phyloP scores from a whole-genome alignment of 805 yeast genomes.

The Allodekkera sacchari region DNA sequence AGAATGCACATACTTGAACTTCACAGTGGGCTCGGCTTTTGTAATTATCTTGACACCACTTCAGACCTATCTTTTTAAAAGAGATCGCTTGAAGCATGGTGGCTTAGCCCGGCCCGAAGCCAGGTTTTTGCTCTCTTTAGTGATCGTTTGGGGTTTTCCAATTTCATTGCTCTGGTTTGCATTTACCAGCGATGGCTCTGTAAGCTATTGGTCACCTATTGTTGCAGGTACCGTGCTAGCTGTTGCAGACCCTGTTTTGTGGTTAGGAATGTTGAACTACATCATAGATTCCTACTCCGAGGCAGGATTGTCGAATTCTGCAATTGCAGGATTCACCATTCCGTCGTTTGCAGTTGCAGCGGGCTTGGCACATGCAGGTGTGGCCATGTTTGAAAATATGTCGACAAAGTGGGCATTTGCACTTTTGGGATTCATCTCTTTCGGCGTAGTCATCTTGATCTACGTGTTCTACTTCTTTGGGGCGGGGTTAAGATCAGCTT shows the following conservation, averaged over 20 bases:
- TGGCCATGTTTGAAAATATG: slow-evolving; percentile 29
- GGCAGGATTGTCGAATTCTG: slow-evolving; percentile 25
- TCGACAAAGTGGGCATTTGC: slow-evolving; percentile 29
- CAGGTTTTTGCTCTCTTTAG: slow-evolving; percentile 24
- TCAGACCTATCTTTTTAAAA: slow-evolving; percentile 24
- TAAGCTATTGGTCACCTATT: slow-evolving; percentile 28
- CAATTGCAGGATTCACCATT: slow-evolving; percentile 29
- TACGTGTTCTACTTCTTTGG: slow-evolving; percentile 28
- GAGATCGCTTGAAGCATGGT: slow-evolving; percentile 22
- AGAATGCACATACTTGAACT: slow-evolving; percentile 26
- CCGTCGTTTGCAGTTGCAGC: slow-evolving; percentile 30
- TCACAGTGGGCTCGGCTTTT: slow-evolving; percentile 26
- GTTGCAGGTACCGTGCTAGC: slow-evolving; percentile 26
- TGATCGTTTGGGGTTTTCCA: slow-evolving; percentile 30
- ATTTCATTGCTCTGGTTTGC: slow-evolving; percentile 28
- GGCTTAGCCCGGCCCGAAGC: slow-evolving; percentile 29
- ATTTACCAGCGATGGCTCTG: slow-evolving; percentile 24
- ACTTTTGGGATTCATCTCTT: slow-evolving; percentile 24
- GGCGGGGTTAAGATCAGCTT: slow-evolving; percentile 20
- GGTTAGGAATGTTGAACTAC: slow-evolving; percentile 29
- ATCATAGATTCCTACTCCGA: slow-evolving; percentile 28
- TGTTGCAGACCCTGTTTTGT: slow-evolving; percentile 25
- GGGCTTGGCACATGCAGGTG: slow-evolving; percentile 29
- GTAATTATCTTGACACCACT: slow-evolving; percentile 22
- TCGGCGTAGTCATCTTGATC: slow-evolving; percentile 25